Conservation (phyloP, 1,284 basidiomycete genomes). For the Puccinia polysora region DNA sequence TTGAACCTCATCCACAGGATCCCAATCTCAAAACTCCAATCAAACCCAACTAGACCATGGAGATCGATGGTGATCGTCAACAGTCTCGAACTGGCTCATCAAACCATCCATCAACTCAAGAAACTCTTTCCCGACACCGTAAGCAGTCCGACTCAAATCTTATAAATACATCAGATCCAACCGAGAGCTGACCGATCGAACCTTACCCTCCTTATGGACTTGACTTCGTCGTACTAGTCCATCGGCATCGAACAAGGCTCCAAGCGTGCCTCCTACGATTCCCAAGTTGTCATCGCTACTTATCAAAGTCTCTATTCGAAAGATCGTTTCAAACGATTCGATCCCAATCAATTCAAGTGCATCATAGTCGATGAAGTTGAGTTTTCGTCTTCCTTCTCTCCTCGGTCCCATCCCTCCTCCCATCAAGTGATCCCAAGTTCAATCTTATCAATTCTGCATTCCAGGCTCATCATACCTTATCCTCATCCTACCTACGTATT, state of each 20-base stretch:
- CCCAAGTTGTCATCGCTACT: slow-evolving; percentile 86
- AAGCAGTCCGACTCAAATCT: background rate
- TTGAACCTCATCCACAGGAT: slow-evolving; percentile 49
- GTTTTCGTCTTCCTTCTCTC: background rate
- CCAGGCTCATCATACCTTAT: slow-evolving; percentile 83
- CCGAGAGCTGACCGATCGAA: too few relatives aligned
- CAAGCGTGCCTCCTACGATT: slow-evolving; percentile 70
- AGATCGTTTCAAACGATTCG: slow-evolving; percentile 71
- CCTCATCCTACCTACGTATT: slow-evolving; percentile 75
- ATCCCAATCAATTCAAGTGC: slow-evolving; percentile 67
- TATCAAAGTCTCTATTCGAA: slow-evolving; percentile 76
- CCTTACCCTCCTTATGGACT: too few relatives aligned
- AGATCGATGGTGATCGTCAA: slow-evolving; percentile 75
- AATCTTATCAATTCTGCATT: background rate
- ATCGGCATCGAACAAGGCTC: slow-evolving; percentile 89
- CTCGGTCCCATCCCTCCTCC: too few relatives aligned
- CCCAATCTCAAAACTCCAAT: slow-evolving; percentile 57
- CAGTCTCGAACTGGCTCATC: slow-evolving; percentile 78
- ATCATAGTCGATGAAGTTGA: slow-evolving; percentile 74
- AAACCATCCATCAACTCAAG: slow-evolving; percentile 71
- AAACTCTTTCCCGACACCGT: slow-evolving; percentile 65
- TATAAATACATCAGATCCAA: too few relatives aligned
- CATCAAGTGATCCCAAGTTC: background rate
- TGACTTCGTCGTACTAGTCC: slow-evolving; percentile 46
- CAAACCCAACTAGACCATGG: slow-evolving; percentile 57